These are phyloP conservation scores for Cadophora sp. DNA, from an alignment of 2,329 filamentous ascomycete species.

Conservation along the genomic window DNA sequence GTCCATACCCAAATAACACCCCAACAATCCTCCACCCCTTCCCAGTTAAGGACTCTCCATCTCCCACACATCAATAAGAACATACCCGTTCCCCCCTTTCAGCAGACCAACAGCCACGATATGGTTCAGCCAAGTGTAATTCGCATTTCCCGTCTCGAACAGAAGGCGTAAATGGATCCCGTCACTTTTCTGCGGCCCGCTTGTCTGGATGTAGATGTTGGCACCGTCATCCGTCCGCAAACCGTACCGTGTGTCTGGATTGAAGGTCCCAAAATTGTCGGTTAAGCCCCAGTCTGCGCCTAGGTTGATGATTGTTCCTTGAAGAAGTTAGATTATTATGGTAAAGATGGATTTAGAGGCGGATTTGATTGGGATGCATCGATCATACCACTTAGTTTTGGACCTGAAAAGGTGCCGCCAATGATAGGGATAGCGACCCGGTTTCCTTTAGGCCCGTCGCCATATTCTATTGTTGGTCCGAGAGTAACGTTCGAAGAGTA, in stretches of 20 bases:
- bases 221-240: constrained; percentile 22
- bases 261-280: constrained; percentile 12
- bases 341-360: not conserved
- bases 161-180: constrained; percentile 10
- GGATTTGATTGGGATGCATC: not conserved
- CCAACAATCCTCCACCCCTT: not conserved
- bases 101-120: constrained; percentile 23
- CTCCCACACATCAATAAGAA: constrained; percentile 14
- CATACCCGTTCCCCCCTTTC: not conserved
- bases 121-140: constrained; percentile 25
- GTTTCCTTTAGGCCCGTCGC: not conserved
- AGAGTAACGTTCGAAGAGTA: constrained; percentile 10
- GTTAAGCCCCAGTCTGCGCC: constrained; percentile 25
- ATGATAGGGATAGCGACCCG: constrained; percentile 8
- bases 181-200: constrained; percentile 12
- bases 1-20: not conserved
- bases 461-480: not conserved
- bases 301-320: constrained; percentile 21
- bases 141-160: constrained; percentile 23
- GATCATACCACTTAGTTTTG: not conserved
- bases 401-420: not conserved
- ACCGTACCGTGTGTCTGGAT: constrained; percentile 20
- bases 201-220: constrained; percentile 22
- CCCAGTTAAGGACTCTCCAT: constrained; percentile 1
- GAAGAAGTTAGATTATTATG: too few species aligned